A percentile compares a stretch with the other conserved stretches of the same genome.
phyloP scores from a whole-genome alignment of 345 rosid genomes.

The Eutrema japonicum region DNA sequence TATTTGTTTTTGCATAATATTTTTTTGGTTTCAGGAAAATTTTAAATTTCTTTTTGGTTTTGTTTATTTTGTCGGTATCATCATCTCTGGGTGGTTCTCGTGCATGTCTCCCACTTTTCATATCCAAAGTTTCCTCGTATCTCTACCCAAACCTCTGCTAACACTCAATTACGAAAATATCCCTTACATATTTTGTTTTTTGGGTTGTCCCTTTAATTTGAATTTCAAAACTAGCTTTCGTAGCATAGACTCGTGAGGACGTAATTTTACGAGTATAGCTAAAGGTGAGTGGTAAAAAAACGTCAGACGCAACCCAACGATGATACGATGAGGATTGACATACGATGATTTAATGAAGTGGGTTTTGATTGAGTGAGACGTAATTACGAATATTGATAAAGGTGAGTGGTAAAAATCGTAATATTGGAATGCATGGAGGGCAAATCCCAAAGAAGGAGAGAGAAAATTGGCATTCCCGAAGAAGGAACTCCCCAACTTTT shows the following conservation, averaged over 20 bases:
- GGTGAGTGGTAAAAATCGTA: slow-evolving; percentile 34
- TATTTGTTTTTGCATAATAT: not conserved
- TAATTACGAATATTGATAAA: slow-evolving; percentile 17
- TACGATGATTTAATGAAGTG: slow-evolving; percentile 19
- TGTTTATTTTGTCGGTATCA: slow-evolving; percentile 36
- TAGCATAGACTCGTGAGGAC: slow-evolving; percentile 8
- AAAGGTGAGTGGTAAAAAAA: not conserved
- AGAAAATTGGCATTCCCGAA: slow-evolving; percentile 40
- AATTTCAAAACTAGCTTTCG: slow-evolving; percentile 11
- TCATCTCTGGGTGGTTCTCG: slow-evolving; percentile 44
- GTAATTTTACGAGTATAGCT: not conserved
- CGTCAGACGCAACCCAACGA: not conserved
- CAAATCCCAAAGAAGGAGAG: slow-evolving; percentile 29
- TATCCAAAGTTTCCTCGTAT: slow-evolving; percentile 45
- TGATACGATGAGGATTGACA: slow-evolving; percentile 24
- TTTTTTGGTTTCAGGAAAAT: not conserved
- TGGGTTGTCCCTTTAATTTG: not conserved
- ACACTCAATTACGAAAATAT: slow-evolving; percentile 7
- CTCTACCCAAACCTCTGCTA: slow-evolving; percentile 29
- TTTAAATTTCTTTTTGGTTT: not conserved
- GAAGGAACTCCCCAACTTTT: slow-evolving; percentile 49
- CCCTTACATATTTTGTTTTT: slow-evolving; percentile 1
- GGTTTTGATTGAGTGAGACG: slow-evolving; percentile 30
- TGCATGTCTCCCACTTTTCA: slow-evolving; percentile 50
- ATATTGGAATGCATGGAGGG: slow-evolving; percentile 44